Conservation (phyloP, 2,329 filamentous ascomycete species). For the Aspergillus versicolor region DNA sequence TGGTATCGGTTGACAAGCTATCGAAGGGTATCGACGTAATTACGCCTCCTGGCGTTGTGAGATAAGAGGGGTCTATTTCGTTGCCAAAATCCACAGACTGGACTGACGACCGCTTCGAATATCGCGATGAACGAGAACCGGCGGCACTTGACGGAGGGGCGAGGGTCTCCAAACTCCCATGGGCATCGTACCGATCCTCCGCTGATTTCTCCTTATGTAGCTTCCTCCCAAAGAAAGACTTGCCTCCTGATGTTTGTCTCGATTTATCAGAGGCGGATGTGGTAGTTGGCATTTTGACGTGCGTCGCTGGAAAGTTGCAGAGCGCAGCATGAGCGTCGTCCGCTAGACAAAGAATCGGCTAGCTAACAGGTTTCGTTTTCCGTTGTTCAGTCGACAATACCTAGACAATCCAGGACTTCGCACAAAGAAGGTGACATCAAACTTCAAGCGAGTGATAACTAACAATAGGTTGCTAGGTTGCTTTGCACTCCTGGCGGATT, state of each 20-base stretch:
- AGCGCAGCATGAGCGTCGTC: conserved; percentile 35
- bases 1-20: conserved; percentile 61
- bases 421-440: conserved; percentile 4
- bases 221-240: conserved; percentile 83
- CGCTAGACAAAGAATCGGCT: neutral
- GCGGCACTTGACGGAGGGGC: conserved; percentile 61
- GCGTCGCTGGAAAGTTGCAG: conserved; percentile 30
- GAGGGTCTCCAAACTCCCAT: conserved; percentile 58
- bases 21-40: conserved; percentile 90
- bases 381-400: neutral
- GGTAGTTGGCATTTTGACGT: conserved; percentile 51
- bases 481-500: neutral
- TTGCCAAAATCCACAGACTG: conserved; percentile 69
- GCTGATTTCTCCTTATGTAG: conserved; percentile 72
- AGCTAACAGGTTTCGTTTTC: neutral
- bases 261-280: conserved; percentile 72
- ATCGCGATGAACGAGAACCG: conserved; percentile 70
- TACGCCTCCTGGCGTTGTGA: conserved; percentile 75
- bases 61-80: conserved; percentile 58
- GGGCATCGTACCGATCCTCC: conserved; percentile 62
- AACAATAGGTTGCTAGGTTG: conserved; percentile 7
- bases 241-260: conserved; percentile 76
- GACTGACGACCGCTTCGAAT: conserved; percentile 69
- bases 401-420: conserved; percentile 1
- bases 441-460: conserved; percentile 3